Evolutionary conservation across 2,329 filamentous ascomycete genomes (phyloP), one percentile per base, ranked within the genome.

Genomic region (Didymella pomorum): DNA sequence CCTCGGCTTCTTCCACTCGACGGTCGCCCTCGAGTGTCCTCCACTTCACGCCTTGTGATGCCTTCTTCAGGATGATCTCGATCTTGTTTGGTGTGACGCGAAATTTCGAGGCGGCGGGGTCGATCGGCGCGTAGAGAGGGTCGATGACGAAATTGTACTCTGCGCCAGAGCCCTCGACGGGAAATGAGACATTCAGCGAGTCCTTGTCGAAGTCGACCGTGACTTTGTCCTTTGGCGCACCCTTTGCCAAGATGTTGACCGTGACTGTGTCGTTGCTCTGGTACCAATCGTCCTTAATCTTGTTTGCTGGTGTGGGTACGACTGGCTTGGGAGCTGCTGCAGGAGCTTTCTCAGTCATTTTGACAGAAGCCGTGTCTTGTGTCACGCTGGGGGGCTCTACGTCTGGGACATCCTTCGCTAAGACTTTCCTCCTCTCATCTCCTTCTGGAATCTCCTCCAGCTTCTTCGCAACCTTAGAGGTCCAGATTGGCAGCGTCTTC

Each of bases 61-160:
- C 80, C 76, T 97, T 97, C 60, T 83, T 83, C 16, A 97, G 83
- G 11, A 80, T 84, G 35, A 97, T 80, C 75, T 96, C 93, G 52
- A 96, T 83, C 75, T 97, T 97, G 70, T 87, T 92, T 1, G 89
- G 83, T 41, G 90, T 89, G 52, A 96, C 84, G 1, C 82, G 84
- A 65, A 81, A 86, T 43, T 82, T 88, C 20, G 87, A 92, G 29
- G 82, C 77, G 1, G 81, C 69, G 0, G 86, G 76, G 51, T 91
- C 84, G 67, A 96, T 87, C 10, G 83, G 74, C 14, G 84, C 86
- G 74, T 84, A 92, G 3, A 94, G 84, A 6, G 90, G 87, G 18
- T 87, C 83, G 42, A 92, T 82, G 1, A 81, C 83, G 70, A 86
- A 88, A 60, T 86, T 82, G 64, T 85, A 90, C 41, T 84, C 82